Conservation (phyloP, 2,329 filamentous ascomycete species). For the Fonsecaea monophora region DNA sequence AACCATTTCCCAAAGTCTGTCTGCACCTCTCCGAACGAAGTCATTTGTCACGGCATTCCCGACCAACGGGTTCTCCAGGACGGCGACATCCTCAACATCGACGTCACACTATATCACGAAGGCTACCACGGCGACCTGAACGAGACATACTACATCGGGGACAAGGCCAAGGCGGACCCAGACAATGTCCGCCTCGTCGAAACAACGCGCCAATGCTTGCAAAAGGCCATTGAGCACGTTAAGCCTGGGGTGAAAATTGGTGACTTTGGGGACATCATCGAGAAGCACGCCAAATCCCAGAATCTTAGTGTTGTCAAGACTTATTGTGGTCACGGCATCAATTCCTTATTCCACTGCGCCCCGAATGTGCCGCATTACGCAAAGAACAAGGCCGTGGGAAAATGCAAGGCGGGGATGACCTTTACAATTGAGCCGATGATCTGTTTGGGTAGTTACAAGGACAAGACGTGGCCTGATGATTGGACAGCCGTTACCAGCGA, state of each 20-base stretch:
- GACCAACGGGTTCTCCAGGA: conserved; percentile 86
- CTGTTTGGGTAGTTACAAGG: conserved; percentile 84
- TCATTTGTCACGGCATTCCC: conserved; percentile 98
- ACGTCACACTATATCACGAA: conserved; percentile 90
- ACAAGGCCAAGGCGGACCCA: conserved; percentile 80
- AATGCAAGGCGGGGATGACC: conserved; percentile 95
- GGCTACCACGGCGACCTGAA: conserved; percentile 97
- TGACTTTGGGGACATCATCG: conserved; percentile 92
- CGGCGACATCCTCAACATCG: conserved; percentile 96
- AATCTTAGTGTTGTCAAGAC: conserved; percentile 91
- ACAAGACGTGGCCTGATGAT: conserved; percentile 97
- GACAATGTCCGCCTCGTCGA: conserved; percentile 91
- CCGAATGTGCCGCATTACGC: conserved; percentile 97
- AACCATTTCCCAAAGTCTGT: conserved; percentile 97
- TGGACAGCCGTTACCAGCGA: conserved; percentile 97
- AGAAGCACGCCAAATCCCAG: conserved; percentile 87
- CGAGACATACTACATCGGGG: conserved; percentile 97
- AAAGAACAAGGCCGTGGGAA: conserved; percentile 96
- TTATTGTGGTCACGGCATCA: conserved; percentile 96
- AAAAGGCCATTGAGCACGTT: conserved; percentile 88
- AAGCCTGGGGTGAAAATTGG: conserved; percentile 93
- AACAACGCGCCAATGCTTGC: conserved; percentile 83
- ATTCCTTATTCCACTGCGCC: conserved; percentile 88
- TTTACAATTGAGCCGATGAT: conserved; percentile 99
- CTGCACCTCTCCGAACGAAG: conserved; percentile 94